A percentile compares a stretch with the other conserved stretches of the same genome.
Conservation (phyloP, 2,329 filamentous ascomycete genomes). For the Hypomyces perniciosus region DNA sequence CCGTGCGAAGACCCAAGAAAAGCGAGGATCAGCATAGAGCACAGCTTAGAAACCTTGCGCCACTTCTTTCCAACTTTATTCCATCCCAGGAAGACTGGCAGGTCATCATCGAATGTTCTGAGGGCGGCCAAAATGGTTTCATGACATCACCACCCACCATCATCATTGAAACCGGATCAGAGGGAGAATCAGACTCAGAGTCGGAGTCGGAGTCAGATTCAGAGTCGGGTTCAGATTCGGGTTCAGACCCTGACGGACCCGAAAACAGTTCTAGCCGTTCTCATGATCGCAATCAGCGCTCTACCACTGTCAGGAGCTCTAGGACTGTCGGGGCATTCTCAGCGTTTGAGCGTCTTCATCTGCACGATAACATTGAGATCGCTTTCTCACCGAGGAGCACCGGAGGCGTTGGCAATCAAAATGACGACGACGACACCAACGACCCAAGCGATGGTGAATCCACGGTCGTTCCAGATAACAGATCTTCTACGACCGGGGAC, state of each 20-base stretch:
- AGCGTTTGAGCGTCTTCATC: not conserved
- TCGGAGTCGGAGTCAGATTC: not conserved
- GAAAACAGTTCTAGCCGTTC: not conserved
- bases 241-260: not conserved
- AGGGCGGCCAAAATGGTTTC: not conserved
- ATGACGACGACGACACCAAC: not conserved
- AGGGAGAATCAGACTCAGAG: not conserved
- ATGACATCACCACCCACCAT: not conserved
- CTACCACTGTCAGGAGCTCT: too few species aligned
- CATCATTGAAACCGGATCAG: not conserved
- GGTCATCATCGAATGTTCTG: not conserved
- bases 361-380: not conserved
- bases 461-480: conserved; percentile 4
- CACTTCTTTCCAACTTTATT: conserved; percentile 12
- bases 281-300: too few species aligned
- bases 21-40: conserved; percentile 7
- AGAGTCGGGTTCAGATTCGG: not conserved
- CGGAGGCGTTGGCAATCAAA: not conserved
- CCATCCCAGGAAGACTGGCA: conserved; percentile 13
- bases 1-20: conserved; percentile 18
- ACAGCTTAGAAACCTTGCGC: conserved; percentile 17
- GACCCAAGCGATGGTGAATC: not conserved
- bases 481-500: not conserved
- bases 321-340: not conserved
- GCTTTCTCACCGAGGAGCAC: not conserved